phyloP scores from a whole-genome alignment of 164 flowering plant species.

The Vitis labrusca region DNA sequence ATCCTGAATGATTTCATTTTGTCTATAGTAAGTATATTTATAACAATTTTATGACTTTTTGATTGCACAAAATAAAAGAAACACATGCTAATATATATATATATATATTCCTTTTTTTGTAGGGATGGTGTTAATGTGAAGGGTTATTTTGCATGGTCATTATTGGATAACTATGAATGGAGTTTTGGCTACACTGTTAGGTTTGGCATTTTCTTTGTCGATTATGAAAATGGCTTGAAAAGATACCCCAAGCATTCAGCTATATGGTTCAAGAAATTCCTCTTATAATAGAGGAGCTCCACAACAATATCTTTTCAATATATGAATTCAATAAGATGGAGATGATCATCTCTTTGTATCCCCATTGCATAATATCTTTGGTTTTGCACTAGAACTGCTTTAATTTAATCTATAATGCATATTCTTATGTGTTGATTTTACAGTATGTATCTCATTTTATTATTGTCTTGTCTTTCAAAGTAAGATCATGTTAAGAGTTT shows the following conservation, averaged over 20 bases:
- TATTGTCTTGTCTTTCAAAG: no score
- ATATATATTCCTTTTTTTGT: background rate
- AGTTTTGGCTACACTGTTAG: conserved; percentile 23
- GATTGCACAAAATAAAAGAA: background rate
- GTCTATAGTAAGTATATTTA: background rate
- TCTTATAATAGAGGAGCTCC: background rate
- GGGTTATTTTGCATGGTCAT: conserved; percentile 30
- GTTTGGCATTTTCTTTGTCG: conserved; percentile 23
- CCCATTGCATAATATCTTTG: no score
- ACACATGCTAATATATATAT: no score
- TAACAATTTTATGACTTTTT: background rate
- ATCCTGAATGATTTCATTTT: no score
- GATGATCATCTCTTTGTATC: no score
- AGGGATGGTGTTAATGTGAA: conserved; percentile 24
- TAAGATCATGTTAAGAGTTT: no score
- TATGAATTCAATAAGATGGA: no score
- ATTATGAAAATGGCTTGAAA: conserved; percentile 12
- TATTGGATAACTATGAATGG: conserved; percentile 31
- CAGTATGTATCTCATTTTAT: no score
- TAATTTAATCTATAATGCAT: no score
- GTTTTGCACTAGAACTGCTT: no score
- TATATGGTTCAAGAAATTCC: conserved; percentile 24
- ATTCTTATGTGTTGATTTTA: no score
- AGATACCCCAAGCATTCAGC: conserved; percentile 24
- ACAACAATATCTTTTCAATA: no score